phyloP scores from a whole-genome alignment of 208 protist species.

The Acanthamoeba healyi region DNA sequence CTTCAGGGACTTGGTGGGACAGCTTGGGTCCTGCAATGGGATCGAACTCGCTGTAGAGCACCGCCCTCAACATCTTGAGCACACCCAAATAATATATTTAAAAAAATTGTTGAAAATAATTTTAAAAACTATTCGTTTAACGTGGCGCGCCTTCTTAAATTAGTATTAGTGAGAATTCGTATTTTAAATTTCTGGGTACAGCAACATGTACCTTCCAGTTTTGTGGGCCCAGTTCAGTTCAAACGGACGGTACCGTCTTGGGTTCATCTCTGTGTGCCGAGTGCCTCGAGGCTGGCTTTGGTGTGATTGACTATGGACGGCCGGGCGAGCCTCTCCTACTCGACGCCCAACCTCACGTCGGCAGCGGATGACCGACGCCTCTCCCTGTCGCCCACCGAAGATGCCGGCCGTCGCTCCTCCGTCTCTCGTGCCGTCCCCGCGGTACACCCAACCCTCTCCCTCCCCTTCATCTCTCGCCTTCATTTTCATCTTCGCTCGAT shows the following conservation, averaged over 20 bases:
- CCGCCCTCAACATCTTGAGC: constrained; percentile 15
- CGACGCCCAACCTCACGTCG: not conserved
- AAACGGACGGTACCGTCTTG: no score
- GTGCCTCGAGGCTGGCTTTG: no score
- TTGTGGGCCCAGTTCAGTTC: no score
- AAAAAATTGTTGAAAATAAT: not conserved
- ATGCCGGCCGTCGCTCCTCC: not conserved
- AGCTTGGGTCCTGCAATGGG: constrained; percentile 74
- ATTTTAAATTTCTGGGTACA: no score
- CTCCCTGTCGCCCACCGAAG: not conserved
- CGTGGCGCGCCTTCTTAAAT: no score
- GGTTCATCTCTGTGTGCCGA: no score
- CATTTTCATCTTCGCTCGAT: not conserved
- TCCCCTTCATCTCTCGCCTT: no score
- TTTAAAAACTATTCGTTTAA: no score
- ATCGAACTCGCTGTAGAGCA: constrained; percentile 81
- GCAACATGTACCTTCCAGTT: no score
- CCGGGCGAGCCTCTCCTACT: not conserved
- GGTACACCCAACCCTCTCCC: no score
- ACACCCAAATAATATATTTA: not conserved
- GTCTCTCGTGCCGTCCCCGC: not conserved
- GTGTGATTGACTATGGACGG: no score
- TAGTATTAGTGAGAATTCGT: no score
- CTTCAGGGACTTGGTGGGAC: constrained; percentile 68
- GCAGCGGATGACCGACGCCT: not conserved